Conservation (phyloP, 345 rosid species). For the Sonneratia alba region DNA sequence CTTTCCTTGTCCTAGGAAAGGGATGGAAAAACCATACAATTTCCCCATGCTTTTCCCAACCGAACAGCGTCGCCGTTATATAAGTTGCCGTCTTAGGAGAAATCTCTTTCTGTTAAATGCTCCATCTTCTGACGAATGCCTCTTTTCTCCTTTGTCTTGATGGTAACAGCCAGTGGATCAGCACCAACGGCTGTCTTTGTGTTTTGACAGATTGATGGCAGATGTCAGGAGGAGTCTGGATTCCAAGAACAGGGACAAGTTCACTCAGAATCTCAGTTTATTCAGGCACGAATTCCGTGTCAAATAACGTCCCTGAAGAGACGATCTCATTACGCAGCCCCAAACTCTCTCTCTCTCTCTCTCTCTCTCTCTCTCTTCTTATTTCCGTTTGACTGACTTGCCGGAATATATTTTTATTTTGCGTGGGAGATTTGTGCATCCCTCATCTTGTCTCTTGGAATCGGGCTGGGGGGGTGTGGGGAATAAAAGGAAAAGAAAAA, state of each 20-base stretch:
- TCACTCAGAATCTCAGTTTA: constrained; percentile 78
- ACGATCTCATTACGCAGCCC: neutral
- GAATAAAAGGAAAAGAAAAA: neutral
- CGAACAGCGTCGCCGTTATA: neutral
- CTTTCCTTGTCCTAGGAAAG: neutral
- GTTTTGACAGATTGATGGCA: constrained; percentile 88
- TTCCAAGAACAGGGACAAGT: constrained; percentile 92
- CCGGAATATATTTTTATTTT: neutral
- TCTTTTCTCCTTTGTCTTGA: neutral
- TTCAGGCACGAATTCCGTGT: constrained; percentile 90
- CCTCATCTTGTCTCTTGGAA: neutral
- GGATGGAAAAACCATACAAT: neutral
- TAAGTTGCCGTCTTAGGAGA: neutral
- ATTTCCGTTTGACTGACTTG: neutral
- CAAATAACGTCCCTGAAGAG: constrained; percentile 30
- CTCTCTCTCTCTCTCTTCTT: too few relatives aligned
- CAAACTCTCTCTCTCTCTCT: too few relatives aligned
- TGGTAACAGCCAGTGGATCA: constrained; percentile 81
- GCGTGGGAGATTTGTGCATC: neutral
- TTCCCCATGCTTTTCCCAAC: neutral
- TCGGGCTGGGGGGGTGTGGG: neutral
- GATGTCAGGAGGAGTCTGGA: constrained; percentile 82
- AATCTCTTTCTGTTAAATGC: neutral
- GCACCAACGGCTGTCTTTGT: constrained; percentile 66
- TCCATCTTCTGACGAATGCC: neutral